Evolutionary conservation across 2,329 filamentous ascomycete species (phyloP).

Genomic region (Aureobasidium sp.): DNA sequence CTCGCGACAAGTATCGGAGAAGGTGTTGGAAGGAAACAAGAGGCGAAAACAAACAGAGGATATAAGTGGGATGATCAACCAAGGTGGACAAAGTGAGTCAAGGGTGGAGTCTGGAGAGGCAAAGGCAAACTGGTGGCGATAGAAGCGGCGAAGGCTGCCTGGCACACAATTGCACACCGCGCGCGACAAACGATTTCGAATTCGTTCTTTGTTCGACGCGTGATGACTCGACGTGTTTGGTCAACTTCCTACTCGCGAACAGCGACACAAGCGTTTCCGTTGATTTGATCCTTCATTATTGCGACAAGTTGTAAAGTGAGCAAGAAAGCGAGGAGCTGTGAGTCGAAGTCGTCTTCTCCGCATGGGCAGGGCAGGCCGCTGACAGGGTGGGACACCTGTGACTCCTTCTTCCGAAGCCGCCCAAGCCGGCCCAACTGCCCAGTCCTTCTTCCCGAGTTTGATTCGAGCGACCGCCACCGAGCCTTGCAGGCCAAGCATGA

Average conservation of each 20-base stretch:
- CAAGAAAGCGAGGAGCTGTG: not conserved
- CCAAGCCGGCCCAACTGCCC: not conserved
- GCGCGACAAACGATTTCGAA: not conserved
- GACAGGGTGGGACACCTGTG: not conserved
- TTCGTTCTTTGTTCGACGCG: not conserved
- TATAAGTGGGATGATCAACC: conserved; percentile 5
- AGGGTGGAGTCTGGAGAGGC: not conserved
- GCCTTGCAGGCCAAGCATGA: not conserved
- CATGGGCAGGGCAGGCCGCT: not conserved
- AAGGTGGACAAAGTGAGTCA: not conserved
- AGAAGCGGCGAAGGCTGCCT: not conserved
- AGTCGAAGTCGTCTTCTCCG: not conserved
- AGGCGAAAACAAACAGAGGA: not conserved
- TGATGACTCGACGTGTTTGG: not conserved
- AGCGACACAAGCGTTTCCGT: not conserved
- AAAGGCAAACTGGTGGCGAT: not conserved
- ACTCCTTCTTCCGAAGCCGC: not conserved
- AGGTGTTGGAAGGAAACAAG: not conserved
- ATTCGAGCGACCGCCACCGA: not conserved
- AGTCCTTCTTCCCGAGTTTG: not conserved
- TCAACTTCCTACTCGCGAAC: not conserved
- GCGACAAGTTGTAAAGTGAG: not conserved
- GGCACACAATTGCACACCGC: not conserved
- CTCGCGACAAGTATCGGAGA: not conserved
- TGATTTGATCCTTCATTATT: not conserved